Conservation (phyloP, 768 basidiomycete species). For the Mycena alexandri region DNA sequence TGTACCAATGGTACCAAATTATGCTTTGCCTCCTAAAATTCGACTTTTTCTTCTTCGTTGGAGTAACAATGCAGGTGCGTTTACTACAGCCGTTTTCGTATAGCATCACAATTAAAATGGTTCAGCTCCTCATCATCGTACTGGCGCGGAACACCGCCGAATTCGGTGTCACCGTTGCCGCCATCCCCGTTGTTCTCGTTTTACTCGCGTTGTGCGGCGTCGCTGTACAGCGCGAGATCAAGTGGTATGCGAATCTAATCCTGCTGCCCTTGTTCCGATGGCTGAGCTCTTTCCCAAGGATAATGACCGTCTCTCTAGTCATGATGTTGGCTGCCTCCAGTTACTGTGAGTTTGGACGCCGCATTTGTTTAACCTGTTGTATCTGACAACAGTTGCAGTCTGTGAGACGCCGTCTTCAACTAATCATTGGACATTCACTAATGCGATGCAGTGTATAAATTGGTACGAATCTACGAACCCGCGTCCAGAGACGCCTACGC, state of each 20-base stretch:
- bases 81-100: not conserved
- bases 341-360: conserved; percentile 73
- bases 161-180: conserved; percentile 85
- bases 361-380: not conserved
- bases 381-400: conserved; percentile 45
- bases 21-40: conserved; percentile 91
- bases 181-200: conserved; percentile 82
- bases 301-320: conserved; percentile 78
- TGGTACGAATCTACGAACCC: conserved; percentile 86
- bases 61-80: conserved; percentile 87
- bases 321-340: conserved; percentile 83
- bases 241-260: conserved; percentile 64
- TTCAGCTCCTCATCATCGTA: conserved; percentile 85
- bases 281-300: conserved; percentile 52
- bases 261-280: not conserved
- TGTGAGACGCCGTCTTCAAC: conserved; percentile 46
- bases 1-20: conserved; percentile 92
- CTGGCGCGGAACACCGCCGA: conserved; percentile 73
- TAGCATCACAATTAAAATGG: conserved; percentile 1
- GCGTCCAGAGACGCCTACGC: conserved; percentile 64
- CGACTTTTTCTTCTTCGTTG: conserved; percentile 89
- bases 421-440: not conserved
- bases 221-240: conserved; percentile 86
- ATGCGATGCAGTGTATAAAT: conserved; percentile 75
- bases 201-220: conserved; percentile 74